Evolutionary conservation across 345 rosid species (phyloP), one percentile per base, ranked within the genome.

Genomic region (Physaria fendleri): DNA sequence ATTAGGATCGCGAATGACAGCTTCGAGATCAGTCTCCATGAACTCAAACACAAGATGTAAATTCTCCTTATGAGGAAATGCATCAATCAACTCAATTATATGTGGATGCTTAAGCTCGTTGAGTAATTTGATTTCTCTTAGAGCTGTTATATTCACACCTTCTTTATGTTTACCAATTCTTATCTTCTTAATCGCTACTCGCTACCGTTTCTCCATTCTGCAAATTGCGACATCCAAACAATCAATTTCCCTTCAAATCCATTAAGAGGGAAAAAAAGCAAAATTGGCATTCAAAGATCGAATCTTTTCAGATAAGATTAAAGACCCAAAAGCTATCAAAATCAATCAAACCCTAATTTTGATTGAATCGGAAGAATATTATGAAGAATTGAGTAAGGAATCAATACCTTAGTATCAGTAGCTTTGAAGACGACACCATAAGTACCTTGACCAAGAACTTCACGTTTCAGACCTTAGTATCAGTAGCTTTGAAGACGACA

Each of bases 1-100:
- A 42, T 92, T 89, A 16, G 82, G 66, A 64, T 92, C 95, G 2
- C 91, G 91, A 56, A 92, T 92, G 22, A 92, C 91, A 3, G 94
- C 87, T 79, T 92, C 98, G 6, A 92, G 97, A 56, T 86, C 98
- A 47, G 95, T 92, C 82, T 88, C 97, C 98, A 92, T 92, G 78
- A 83, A 86, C 80, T 84, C 95, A 41, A 92, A 92, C 73, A 92
- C 98, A 55, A 92, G 75, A 66, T 92, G 95, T 80, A 92, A 67
- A 69, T 88, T 89, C 42, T 87, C 97, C 73, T 92, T 92, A 79
- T 89, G 97, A 58, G 97, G 97, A 49, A 92, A 92, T 11, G 94
- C 89, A 71, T 92, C 97, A 44, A 81, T 79, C 71, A 92, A 68
- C 80, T 85, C 95, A 1, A 92, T 88, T 29, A 92, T 76, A 65